These are phyloP conservation scores for Naganishia vishniacii DNA, from an alignment of 768 basidiomycete genomes.

Conservation along the genomic window DNA sequence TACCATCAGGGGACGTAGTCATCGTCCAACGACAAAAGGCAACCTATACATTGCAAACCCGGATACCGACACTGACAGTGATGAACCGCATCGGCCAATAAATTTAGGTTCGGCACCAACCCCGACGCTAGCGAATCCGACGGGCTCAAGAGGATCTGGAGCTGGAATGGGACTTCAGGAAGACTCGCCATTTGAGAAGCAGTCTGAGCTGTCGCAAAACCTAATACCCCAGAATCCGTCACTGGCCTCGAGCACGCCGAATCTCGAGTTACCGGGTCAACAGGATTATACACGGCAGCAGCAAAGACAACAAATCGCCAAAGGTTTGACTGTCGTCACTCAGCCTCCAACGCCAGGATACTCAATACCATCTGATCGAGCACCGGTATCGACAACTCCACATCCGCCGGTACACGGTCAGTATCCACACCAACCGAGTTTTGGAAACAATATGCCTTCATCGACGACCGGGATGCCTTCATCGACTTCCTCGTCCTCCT, in stretches of 20 bases:
- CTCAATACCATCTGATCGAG: neutral
- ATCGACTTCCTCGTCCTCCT: neutral
- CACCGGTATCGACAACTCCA: neutral
- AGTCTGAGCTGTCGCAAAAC: neutral
- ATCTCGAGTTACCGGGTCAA: neutral
- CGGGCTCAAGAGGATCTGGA: constrained; percentile 1
- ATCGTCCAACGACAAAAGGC: constrained; percentile 1
- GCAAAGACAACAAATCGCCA: constrained; percentile 13
- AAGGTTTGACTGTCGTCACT: constrained; percentile 12
- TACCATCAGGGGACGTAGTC: constrained; percentile 6
- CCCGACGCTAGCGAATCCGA: neutral
- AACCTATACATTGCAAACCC: constrained; percentile 14
- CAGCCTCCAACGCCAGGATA: constrained; percentile 6
- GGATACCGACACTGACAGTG: constrained; percentile 5
- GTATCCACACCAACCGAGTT: neutral
- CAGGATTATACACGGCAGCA: constrained; percentile 15
- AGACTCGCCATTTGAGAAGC: neutral
- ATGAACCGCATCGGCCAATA: constrained; percentile 1
- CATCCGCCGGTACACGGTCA: neutral
- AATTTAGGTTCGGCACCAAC: neutral
- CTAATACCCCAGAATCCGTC: neutral
- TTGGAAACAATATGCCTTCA: neutral
- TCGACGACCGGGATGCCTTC: neutral
- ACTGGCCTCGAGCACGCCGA: neutral
- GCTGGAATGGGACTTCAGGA: neutral